Evolutionary conservation across 495 filamentous ascomycete species (phyloP).

Genomic region (Podospora anserina): DNA sequence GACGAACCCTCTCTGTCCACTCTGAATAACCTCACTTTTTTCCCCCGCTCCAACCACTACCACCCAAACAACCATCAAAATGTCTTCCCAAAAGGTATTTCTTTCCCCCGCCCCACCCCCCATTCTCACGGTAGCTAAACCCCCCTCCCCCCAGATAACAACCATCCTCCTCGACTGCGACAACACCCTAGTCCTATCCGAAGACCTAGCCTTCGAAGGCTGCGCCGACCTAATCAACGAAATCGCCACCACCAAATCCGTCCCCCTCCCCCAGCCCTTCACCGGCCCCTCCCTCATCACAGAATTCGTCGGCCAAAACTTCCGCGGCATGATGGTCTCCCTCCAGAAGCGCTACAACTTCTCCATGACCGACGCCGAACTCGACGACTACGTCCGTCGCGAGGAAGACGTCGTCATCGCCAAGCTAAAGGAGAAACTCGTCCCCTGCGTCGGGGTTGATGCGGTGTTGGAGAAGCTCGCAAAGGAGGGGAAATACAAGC

Average conservation of each 20-base stretch:
- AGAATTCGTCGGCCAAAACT: slow-evolving; percentile 95
- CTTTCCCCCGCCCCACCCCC: not conserved
- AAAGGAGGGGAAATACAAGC: slow-evolving; percentile 61
- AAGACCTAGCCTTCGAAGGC: slow-evolving; percentile 88
- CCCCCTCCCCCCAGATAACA: slow-evolving; percentile 28
- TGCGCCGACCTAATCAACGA: slow-evolving; percentile 92
- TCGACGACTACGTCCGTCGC: slow-evolving; percentile 70
- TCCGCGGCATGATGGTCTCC: slow-evolving; percentile 77
- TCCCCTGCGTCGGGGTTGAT: slow-evolving; percentile 69
- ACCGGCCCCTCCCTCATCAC: slow-evolving; percentile 73
- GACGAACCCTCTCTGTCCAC: not conserved
- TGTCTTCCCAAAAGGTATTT: slow-evolving; percentile 16
- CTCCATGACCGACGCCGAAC: slow-evolving; percentile 60
- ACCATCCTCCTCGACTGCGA: slow-evolving; percentile 90
- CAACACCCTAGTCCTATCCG: slow-evolving; percentile 94
- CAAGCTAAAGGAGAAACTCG: slow-evolving; percentile 69
- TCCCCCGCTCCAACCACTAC: not conserved
- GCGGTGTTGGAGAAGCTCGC: slow-evolving; percentile 65
- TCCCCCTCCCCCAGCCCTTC: slow-evolving; percentile 62
- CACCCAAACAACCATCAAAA: slow-evolving; percentile 9
- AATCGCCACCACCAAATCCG: slow-evolving; percentile 66
- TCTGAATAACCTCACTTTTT: not conserved
- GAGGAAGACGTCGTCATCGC: slow-evolving; percentile 83
- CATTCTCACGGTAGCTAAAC: not conserved
- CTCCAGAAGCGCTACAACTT: slow-evolving; percentile 77